Evolutionary conservation across 1,139 yeast species (phyloP).

Genomic region (Yamadazyma mexicana): DNA sequence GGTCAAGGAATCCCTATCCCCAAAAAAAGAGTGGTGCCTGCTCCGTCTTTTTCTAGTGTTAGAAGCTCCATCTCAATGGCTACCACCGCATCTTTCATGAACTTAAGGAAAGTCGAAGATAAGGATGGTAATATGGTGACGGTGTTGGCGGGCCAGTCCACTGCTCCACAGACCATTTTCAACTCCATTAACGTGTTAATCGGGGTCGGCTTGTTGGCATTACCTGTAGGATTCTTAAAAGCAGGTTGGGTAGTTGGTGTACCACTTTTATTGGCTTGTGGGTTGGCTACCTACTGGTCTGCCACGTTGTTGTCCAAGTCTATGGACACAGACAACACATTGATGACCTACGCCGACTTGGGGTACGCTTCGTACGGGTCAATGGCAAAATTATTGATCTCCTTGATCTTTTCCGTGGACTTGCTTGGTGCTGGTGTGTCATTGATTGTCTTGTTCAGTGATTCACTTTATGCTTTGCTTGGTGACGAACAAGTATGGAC

Average conservation of each 20-base stretch:
- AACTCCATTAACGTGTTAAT: slow-evolving; percentile 49
- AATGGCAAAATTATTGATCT: slow-evolving; percentile 41
- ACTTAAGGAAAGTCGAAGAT: slow-evolving; percentile 66
- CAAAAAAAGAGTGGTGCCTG: slow-evolving; percentile 21
- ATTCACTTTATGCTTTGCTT: slow-evolving; percentile 45
- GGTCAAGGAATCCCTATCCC: slow-evolving; percentile 24
- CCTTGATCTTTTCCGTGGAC: slow-evolving; percentile 45
- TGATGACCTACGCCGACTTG: slow-evolving; percentile 87
- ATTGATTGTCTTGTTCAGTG: slow-evolving; percentile 54
- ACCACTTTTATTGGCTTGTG: slow-evolving; percentile 40
- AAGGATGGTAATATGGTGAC: slow-evolving; percentile 74
- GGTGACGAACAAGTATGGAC: slow-evolving; percentile 44
- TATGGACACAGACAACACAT: slow-evolving; percentile 70
- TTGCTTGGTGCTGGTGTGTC: slow-evolving; percentile 59
- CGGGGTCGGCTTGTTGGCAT: slow-evolving; percentile 51
- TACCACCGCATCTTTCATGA: slow-evolving; percentile 54
- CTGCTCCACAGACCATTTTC: slow-evolving; percentile 51
- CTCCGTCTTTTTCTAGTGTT: slow-evolving; percentile 39
- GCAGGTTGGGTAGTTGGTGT: slow-evolving; percentile 50
- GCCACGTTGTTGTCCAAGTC: slow-evolving; percentile 42
- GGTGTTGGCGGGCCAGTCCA: slow-evolving; percentile 76
- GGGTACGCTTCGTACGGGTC: slow-evolving; percentile 72
- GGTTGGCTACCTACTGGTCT: slow-evolving; percentile 45
- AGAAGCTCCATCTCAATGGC: slow-evolving; percentile 36
- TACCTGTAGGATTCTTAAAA: slow-evolving; percentile 47